phyloP scores from a whole-genome alignment of 768 basidiomycete genomes.

The Kondoa malvinella region DNA sequence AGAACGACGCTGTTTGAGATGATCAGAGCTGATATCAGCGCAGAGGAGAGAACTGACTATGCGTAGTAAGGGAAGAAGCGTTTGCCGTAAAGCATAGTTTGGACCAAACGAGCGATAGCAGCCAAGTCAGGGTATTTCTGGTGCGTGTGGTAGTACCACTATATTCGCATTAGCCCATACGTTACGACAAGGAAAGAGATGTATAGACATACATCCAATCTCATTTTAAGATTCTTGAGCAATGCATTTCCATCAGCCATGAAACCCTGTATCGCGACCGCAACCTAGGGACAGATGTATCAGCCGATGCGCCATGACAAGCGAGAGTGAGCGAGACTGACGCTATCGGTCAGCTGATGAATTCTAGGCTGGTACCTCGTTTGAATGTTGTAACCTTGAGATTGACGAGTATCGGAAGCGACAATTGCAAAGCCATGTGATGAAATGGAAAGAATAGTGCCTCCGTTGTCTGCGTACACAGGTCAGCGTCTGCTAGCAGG shows the following conservation, averaged over 20 bases:
- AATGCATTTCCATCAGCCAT: constrained; percentile 96
- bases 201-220: constrained; percentile 58
- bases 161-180: background rate
- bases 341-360: constrained; percentile 47
- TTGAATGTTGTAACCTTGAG: constrained; percentile 93
- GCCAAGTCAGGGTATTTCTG: constrained; percentile 93
- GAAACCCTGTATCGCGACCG: constrained; percentile 90
- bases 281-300: constrained; percentile 36
- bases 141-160: constrained; percentile 98
- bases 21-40: constrained; percentile 13
- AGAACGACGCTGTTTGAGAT: constrained; percentile 11
- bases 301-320: constrained; percentile 42
- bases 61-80: constrained; percentile 93
- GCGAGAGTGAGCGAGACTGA: constrained; percentile 38
- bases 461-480: constrained; percentile 46
- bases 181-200: background rate
- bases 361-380: constrained; percentile 93
- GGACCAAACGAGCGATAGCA: constrained; percentile 91
- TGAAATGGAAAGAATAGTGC: constrained; percentile 79
- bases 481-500: background rate
- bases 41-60: constrained; percentile 39
- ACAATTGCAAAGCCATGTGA: constrained; percentile 86
- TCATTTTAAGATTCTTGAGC: constrained; percentile 86
- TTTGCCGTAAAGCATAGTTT: constrained; percentile 90
- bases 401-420: constrained; percentile 91